Conservation (phyloP, 768 basidiomycete species). For the Plicaturopsis crispa region DNA sequence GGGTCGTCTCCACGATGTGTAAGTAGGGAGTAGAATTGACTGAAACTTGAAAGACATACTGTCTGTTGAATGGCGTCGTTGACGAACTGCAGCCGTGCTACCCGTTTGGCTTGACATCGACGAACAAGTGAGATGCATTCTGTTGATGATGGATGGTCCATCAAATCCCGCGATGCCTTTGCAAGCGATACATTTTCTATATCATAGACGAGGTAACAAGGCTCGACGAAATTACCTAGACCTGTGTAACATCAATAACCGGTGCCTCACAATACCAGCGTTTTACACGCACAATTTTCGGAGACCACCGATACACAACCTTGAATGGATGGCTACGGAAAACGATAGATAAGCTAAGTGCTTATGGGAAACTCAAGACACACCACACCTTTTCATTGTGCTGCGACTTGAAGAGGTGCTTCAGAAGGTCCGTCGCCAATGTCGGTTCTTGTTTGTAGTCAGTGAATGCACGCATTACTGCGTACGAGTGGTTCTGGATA, state of each 20-base stretch:
- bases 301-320: constrained; percentile 56
- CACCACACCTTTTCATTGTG: constrained; percentile 79
- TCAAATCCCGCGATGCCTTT: constrained; percentile 27
- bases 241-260: constrained; percentile 29
- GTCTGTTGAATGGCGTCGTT: constrained; percentile 34
- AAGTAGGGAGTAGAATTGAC: background rate
- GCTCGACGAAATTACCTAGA: constrained; percentile 54
- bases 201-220: constrained; percentile 47
- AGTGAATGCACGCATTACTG: constrained; percentile 1
- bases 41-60: constrained; percentile 26
- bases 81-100: constrained; percentile 30
- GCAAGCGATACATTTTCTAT: constrained; percentile 37
- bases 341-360: background rate
- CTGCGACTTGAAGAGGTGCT: constrained; percentile 63
- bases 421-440: constrained; percentile 48
- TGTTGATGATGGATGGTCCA: constrained; percentile 23
- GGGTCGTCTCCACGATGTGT: constrained; percentile 23
- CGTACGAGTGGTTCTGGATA: too few relatives aligned
- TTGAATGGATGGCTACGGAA: constrained; percentile 69
- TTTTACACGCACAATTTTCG: constrained; percentile 43
- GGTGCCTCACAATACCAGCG: constrained; percentile 6
- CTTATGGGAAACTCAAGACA: too few relatives aligned
- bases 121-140: constrained; percentile 19
- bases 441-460: constrained; percentile 45
- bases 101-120: constrained; percentile 36